Evolutionary conservation across 179 eudicot species (phyloP), one percentile per base, ranked within the genome.

Genomic region (Actinidia arguta): DNA sequence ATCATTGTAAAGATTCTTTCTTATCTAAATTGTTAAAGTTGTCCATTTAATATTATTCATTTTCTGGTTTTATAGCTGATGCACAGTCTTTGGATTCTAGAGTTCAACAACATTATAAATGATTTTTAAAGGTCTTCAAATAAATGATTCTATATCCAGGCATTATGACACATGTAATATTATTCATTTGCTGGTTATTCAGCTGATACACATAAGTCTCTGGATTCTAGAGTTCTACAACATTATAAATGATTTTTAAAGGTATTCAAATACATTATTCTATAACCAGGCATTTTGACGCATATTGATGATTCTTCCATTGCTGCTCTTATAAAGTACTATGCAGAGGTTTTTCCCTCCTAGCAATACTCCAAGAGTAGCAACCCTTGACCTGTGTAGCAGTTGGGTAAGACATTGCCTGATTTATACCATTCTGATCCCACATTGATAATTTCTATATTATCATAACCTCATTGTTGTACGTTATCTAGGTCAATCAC

Each of bases 381-480:
- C 96, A 77, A 80, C 95, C 42, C 90, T 96, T 81, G 99, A 96
- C 86, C 85, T 96, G 95, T 96, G 99, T 83, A 96, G 98, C 87
- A 96, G 99, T 84, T 96, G 99, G 99, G 98, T 96, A 84, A 89
- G 97, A 75, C 36, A 56, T 73, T 72, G 10, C 31, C n/a, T 18
- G 76, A 16, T 11, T 72, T 75, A 44, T 12, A 36, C 58, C 52
- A 11, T 44, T 39, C 46, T 46, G 8, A 55, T 62, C 63, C 13
- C 22, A 13, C 50, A 5, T 58, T 22, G 24, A 46, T 54, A 73
- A 44, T 36, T 83, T 73, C 17, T 16, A 22, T 20, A 36, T 64
- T 2, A 44, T 24, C 51, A 36, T 75, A 75, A 81, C 79, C 55
- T 74, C 51, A 67, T 55, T 82, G 50, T 87, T 81, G 54, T 83